Evolutionary conservation across 108 stramenopile species (phyloP).

Genomic region (Cyclostephanos invisitatus): DNA sequence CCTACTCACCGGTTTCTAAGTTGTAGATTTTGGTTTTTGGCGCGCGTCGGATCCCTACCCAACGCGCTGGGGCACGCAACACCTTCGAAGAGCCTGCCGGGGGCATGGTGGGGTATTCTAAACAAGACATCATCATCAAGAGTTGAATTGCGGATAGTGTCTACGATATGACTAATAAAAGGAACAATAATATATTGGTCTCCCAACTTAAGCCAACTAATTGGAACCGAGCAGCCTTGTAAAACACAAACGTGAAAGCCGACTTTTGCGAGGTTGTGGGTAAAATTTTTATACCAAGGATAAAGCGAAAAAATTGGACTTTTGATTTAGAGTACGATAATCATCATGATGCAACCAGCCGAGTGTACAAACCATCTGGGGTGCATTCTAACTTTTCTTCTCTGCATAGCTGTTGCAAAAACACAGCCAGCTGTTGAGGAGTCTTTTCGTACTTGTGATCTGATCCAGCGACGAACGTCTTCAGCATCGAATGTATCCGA

Average conservation of each 20-base stretch:
- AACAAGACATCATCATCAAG: too few relatives aligned
- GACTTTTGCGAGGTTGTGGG: neutral
- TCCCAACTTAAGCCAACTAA: conserved; percentile 36
- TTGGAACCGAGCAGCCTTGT: conserved; percentile 28
- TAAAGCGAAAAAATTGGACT: neutral
- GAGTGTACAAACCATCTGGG: conserved; percentile 85
- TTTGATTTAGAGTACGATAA: neutral
- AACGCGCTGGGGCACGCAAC: too few relatives aligned
- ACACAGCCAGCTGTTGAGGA: conserved; percentile 68
- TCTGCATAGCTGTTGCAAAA: conserved; percentile 79
- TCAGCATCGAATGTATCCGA: conserved; percentile 88
- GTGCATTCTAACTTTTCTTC: conserved; percentile 85
- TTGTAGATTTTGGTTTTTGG: too few relatives aligned
- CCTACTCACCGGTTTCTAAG: too few relatives aligned
- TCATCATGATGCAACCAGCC: neutral
- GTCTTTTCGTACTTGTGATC: conserved; percentile 88
- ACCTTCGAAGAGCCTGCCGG: too few relatives aligned
- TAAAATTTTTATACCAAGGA: neutral
- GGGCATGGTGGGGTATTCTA: too few relatives aligned
- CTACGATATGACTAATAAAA: conserved; percentile 32
- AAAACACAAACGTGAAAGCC: neutral
- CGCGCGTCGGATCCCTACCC: too few relatives aligned
- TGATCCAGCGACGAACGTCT: conserved; percentile 85
- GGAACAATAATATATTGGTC: conserved; percentile 35
- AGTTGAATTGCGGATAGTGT: conserved; percentile 27